Base-by-base conservation (phyloP, 345 rosid genomes). In the Populus euphratica region DNA sequence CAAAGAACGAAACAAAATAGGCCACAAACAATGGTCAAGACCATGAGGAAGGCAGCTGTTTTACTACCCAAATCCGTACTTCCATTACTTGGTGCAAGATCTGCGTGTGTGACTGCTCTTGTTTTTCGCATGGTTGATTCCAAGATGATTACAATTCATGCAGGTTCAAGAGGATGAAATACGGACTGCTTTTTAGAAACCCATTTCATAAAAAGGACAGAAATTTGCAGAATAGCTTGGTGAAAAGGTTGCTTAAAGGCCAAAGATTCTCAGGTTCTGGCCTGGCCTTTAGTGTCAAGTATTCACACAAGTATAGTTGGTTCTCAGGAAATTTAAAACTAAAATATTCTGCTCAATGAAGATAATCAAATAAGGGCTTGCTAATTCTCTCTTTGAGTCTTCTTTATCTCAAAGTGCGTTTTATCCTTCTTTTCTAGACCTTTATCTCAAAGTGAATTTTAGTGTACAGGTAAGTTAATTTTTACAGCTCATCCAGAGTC, bases 211-310 rank as follows among this genome's bases (percentile, higher is more conserved):
- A 31, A 76, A 81, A 74, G 61, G 72, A 76, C 41, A 54, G 38
- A 67, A 82, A 77, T 84, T 77, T 83, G 76, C 38, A 80, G 93
- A 87, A 89, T 95, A 79, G 91, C 99, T 96, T 93, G 90, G 80
- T 76, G 75, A 86, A 87, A 93, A 92, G 96, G 99, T 93, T 90
- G 86, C 98, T 95, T 95, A 85, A 86, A 87, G 86, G 85, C 88
- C 84, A 83, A 89, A 89, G 91, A 93, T 92, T 91, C 98, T 70
- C 31, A 77, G 82, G 70, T 80, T 81, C 86, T 68, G 82, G 78
- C 33, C 85, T 82, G 82, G 78, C 33, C 85, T 82, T 82, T 70
- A 56, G 36, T 70, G 73, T 64, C 1, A 81, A 62, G 79, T 23
- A 67, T 88, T 87, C 88, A 68, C 79, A 70, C 76, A 63, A 31